A percentile compares a stretch with the other conserved stretches of the same genome.
These are phyloP conservation scores for Sugiyamaella americana DNA, from an alignment of 805 yeast species.

Conservation along the genomic window DNA sequence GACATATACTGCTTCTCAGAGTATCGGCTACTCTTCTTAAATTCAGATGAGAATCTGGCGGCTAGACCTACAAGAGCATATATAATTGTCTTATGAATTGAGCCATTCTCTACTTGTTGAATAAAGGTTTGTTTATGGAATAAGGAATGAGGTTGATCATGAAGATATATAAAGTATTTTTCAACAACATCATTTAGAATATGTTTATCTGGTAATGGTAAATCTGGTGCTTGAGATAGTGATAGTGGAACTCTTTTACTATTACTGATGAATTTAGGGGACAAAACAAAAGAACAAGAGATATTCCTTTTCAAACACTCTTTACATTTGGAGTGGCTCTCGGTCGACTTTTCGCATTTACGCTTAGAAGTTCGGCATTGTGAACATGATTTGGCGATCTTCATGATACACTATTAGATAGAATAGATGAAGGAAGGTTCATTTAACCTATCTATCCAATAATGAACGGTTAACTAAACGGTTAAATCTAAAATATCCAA, in stretches of 20 bases:
- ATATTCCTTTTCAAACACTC: not conserved
- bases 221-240: not conserved
- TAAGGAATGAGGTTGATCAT: constrained; percentile 10
- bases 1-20: not conserved
- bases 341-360: not conserved
- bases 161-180: constrained; percentile 7
- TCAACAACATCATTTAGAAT: constrained; percentile 7
- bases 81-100: constrained; percentile 3
- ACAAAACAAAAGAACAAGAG: not conserved
- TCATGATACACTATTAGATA: not conserved
- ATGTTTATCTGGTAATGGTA: constrained; percentile 4
- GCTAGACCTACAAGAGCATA: constrained; percentile 9
- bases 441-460: no score
- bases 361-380: not conserved
- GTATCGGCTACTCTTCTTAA: not conserved
- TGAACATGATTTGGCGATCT: not conserved
- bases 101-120: constrained; percentile 3
- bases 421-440: no score
- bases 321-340: not conserved
- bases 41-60: constrained; percentile 5
- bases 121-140: constrained; percentile 8
- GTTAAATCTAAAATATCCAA: no score
- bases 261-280: not conserved
- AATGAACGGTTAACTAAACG: no score
- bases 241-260: no score